Evolutionary conservation across 768 basidiomycete genomes (phyloP), one percentile per base, ranked within the genome.

Genomic region (Boletus sp.): DNA sequence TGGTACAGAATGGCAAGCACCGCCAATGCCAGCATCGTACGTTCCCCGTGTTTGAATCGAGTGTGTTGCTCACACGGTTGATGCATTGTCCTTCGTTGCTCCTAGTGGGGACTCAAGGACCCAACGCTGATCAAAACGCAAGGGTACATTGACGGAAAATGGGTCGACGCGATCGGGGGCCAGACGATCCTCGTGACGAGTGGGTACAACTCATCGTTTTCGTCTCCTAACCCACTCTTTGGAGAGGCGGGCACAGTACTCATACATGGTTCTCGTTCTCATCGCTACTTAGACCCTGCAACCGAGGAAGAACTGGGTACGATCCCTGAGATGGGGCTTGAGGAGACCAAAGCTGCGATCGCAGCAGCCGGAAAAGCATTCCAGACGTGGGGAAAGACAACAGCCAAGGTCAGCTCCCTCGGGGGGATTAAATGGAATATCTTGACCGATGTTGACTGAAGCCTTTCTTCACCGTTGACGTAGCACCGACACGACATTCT

Each of bases 261-360:
- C 56, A 56, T 46, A 9, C 44, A 6, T 45, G 40, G 15, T 32
- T 52, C n/a, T 21, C 25, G 7, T 53, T 23, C 40, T 29, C 33
- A 23, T 40, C 30, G 2, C 11, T 40, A 13, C 54, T 14, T 14
- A 96, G 95, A 98, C 75, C 96, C 96, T 30, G 91, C 93, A 7
- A 96, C 87, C 5, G 81, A 81, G 39, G 83, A 94, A 59, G 82
- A 83, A 54, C 81, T 98, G 42, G 96, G 94, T 14, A 85, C 82
- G 1, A 79, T 95, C 27, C 91, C 94, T 4, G 96, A 98, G 66
- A 90, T 97, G 87, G 89, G 87, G 10, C 66, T 90, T 41, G 78
- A 78, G 27, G 93, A 98, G 72, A 90, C 92, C 10, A 84, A 85
- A 62, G 76, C 83, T 58, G 97, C 95, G 27, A 93, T 98, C 56